Evolutionary conservation across 306 rosid species (phyloP).

Genomic region (Elaeagnus macrophylla): DNA sequence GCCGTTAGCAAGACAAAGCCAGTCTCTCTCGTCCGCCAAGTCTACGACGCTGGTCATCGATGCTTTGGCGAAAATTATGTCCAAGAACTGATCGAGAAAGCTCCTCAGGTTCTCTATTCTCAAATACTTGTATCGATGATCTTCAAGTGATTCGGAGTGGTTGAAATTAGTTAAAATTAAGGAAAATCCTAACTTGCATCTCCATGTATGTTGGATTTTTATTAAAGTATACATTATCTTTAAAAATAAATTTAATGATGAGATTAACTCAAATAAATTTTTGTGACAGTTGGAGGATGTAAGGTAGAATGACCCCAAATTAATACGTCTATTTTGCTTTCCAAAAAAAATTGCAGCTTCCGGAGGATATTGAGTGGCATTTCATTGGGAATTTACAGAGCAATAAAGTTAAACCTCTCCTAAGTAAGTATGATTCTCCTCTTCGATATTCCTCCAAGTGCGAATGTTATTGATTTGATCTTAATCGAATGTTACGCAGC

Average conservation of each 20-base stretch:
- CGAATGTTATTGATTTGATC: background rate
- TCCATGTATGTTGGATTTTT: too few species aligned
- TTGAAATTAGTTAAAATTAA: too few species aligned
- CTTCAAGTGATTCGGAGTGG: too few species aligned
- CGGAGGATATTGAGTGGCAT: slow-evolving; percentile 85
- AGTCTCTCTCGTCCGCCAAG: slow-evolving; percentile 48
- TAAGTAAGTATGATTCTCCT: slow-evolving; percentile 35
- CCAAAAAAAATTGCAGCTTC: slow-evolving; percentile 46
- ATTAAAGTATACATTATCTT: too few species aligned
- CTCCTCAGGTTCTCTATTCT: slow-evolving; percentile 49
- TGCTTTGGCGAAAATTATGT: slow-evolving; percentile 92
- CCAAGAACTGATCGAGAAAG: slow-evolving; percentile 71
- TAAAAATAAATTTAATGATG: too few species aligned
- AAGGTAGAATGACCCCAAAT: background rate
- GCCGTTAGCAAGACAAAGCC: slow-evolving; percentile 90
- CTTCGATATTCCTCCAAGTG: background rate
- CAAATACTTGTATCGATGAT: background rate
- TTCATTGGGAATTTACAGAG: slow-evolving; percentile 87
- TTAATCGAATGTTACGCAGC: slow-evolving; percentile 29
- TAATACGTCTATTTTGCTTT: background rate
- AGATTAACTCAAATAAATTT: too few species aligned
- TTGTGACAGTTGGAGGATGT: too few species aligned
- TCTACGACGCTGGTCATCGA: slow-evolving; percentile 84
- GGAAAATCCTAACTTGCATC: too few species aligned
- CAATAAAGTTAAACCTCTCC: slow-evolving; percentile 75